These are phyloP conservation scores for Fusarium tuaranense DNA, from an alignment of 2,329 filamentous ascomycete species.

Conservation along the genomic window DNA sequence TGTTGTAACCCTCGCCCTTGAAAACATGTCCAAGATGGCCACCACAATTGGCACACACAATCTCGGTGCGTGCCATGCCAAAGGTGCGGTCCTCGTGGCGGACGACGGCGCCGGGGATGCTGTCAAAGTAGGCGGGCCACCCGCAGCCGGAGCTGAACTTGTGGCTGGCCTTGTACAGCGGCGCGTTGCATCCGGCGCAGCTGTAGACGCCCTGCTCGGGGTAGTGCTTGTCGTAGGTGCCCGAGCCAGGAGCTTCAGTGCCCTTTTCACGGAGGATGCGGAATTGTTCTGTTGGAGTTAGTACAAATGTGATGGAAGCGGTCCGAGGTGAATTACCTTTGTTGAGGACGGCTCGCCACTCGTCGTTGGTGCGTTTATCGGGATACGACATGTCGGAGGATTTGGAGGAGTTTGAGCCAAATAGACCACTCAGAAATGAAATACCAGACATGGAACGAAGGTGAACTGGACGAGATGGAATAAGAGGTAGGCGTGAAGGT, in stretches of 20 bases:
- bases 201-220: constrained; percentile 82
- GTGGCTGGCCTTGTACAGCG: constrained; percentile 91
- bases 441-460: constrained; percentile 78
- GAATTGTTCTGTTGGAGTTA: constrained; percentile 82
- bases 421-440: constrained; percentile 82
- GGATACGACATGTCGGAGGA: constrained; percentile 77
- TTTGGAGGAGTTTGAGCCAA: constrained; percentile 69
- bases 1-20: constrained; percentile 86
- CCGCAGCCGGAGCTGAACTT: constrained; percentile 98
- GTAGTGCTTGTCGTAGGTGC: constrained; percentile 89
- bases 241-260: constrained; percentile 84
- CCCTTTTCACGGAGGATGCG: constrained; percentile 91
- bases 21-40: constrained; percentile 96
- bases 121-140: constrained; percentile 98
- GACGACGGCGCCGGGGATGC: constrained; percentile 88
- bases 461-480: constrained; percentile 41
- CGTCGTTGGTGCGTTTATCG: constrained; percentile 81
- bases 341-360: constrained; percentile 90
- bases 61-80: constrained; percentile 91
- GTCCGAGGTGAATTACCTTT: constrained; percentile 51
- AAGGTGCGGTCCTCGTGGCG: constrained; percentile 81
- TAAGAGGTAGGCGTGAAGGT: constrained; percentile 40
- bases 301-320: background rate
- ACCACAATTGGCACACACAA: constrained; percentile 93
- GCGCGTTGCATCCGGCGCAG: constrained; percentile 87